Percentiles rank a stretch among this genome's conserved stretches.
These are phyloP conservation scores for Blastocystis sp. DNA, from an alignment of 352 stramenopile genomes.

Conservation along the genomic window DNA sequence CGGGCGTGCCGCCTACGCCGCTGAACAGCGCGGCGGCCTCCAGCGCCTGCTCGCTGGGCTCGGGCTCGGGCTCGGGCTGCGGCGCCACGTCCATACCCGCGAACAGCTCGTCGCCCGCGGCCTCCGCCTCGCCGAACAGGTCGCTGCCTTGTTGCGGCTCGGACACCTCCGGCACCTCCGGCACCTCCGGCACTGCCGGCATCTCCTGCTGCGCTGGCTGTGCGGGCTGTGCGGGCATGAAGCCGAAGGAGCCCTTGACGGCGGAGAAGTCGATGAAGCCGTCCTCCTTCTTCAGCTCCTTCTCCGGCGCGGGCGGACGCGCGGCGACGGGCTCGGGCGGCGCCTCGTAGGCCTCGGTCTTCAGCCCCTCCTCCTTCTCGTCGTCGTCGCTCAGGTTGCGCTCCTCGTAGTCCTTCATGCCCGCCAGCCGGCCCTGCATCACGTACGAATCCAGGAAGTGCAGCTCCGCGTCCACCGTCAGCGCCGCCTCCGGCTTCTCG, in stretches of 20 bases:
- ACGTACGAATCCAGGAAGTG: slow-evolving; percentile 68
- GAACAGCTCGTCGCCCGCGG: slow-evolving; percentile 23
- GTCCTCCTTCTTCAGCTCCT: slow-evolving; percentile 11
- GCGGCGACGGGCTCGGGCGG: slow-evolving; percentile 2
- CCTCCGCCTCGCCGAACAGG: slow-evolving; percentile 2
- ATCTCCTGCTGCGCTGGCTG: not conserved
- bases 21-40: slow-evolving; percentile 44
- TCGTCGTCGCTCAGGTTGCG: slow-evolving; percentile 59
- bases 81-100: not conserved
- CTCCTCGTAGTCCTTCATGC: slow-evolving; percentile 56
- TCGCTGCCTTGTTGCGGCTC: not conserved
- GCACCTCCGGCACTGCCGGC: not conserved
- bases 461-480: slow-evolving; percentile 28
- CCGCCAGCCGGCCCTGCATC: slow-evolving; percentile 33
- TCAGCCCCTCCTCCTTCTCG: slow-evolving; percentile 46
- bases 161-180: not conserved
- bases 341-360: slow-evolving; percentile 67
- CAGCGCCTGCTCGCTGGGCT: not conserved
- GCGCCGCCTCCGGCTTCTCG: not conserved
- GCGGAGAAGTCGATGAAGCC: slow-evolving; percentile 52
- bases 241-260: slow-evolving; percentile 40
- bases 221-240: not conserved
- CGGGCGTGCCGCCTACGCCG: not conserved
- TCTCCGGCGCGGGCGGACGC: not conserved
- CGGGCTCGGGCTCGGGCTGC: not conserved